Evolutionary conservation across 805 yeast species (phyloP).

Genomic region (Lipomyces sp.): DNA sequence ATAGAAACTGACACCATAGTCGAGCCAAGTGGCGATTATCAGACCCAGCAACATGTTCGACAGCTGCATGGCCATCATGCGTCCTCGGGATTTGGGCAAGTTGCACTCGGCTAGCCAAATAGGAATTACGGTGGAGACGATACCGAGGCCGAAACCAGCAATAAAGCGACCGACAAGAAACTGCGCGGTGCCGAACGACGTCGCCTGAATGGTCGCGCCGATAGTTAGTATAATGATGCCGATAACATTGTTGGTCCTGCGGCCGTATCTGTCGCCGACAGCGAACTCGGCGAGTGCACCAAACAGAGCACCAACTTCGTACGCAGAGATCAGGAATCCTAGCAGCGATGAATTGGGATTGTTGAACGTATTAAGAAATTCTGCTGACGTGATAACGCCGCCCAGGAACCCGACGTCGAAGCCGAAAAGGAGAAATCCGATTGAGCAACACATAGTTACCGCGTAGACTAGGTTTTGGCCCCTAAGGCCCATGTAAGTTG

Average conservation of each 20-base stretch:
- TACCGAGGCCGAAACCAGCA: conserved; percentile 62
- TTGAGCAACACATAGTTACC: conserved; percentile 27
- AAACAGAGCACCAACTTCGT: conserved; percentile 72
- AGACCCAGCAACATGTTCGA: conserved; percentile 72
- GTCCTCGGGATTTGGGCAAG: conserved; percentile 78
- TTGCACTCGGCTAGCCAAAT: conserved; percentile 74
- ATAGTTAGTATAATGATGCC: conserved; percentile 57
- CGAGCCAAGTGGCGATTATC: conserved; percentile 72
- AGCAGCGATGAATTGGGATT: conserved; percentile 40
- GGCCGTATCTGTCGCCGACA: conserved; percentile 60
- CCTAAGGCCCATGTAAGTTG: conserved; percentile 20
- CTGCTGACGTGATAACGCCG: conserved; percentile 67
- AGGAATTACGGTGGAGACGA: conserved; percentile 58
- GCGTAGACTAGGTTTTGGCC: conserved; percentile 29
- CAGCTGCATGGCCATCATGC: conserved; percentile 70
- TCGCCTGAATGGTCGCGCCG: conserved; percentile 70
- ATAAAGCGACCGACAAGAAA: conserved; percentile 58
- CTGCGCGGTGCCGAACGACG: conserved; percentile 62
- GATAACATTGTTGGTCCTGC: conserved; percentile 58
- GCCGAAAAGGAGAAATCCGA: no score
- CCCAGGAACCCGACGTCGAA: conserved; percentile 56
- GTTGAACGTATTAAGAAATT: conserved; percentile 42
- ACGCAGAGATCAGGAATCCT: conserved; percentile 47
- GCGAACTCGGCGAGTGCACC: conserved; percentile 66
- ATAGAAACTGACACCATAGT: conserved; percentile 61